Evolutionary conservation across 306 rosid species (phyloP), one percentile per base, ranked within the genome.

Genomic region (Trifolium repens): DNA sequence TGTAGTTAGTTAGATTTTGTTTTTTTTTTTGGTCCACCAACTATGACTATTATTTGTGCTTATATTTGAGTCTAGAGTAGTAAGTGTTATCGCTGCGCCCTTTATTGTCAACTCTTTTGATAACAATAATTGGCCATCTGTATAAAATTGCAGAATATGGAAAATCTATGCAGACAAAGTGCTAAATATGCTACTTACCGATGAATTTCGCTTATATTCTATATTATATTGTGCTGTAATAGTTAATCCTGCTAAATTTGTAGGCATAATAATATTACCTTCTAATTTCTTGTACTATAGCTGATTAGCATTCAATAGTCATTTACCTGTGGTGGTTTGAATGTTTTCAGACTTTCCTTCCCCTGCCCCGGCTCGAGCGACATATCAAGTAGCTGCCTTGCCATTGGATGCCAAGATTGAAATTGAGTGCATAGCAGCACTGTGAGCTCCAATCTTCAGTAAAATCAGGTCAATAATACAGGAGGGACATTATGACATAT

Each of bases 371-470:
- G 97, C 98, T 32, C 97, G 98, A 8, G 78, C 98, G 22, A 94
- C 96, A 0, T 94, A 84, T 83, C 93, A 91, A 79, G 98, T 91
- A 55, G 98, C 97, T 3, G 91, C 90, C 11, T 86, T 94, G 84
- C 98, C 98, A 4, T 72, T 91, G 86, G 94, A 90, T 71, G 98
- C 97, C 19, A 94, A 89, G 93, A 90, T 94, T 59, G 98, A 94
- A 85, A 90, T 94, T 10, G 98, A 94, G 88, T 94, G 96, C 82
- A 86, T 94, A 49, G 98, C 96, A 73, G 79, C 93, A 15, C 78
- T 91, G 55, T 90, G 76, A 86, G 69, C 59, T 54, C 61, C 70
- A 39, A 13, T 58, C n/a, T 80, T 67, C 19, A 59, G 44, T 60
- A 62, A 61, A 54, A 34, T 30, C 32, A 46, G 79, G 73, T 49